Evolutionary conservation across 2,329 filamentous ascomycete genomes (phyloP), one percentile per base, ranked within the genome.

Genomic region (Aspergillus aculeatinus): DNA sequence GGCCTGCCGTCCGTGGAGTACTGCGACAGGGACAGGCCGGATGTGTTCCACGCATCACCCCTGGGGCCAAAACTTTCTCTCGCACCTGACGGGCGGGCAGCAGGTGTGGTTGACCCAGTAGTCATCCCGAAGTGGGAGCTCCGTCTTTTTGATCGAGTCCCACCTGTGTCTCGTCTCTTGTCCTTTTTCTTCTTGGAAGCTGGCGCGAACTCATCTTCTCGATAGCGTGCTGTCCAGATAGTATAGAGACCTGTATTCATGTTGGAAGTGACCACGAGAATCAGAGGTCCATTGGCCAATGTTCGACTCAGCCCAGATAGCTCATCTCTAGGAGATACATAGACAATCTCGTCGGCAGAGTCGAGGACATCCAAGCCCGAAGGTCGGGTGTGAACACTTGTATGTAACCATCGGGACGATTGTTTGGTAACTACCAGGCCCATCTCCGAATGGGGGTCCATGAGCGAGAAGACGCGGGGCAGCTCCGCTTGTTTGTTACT

Each of bases 391-490:
- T 57, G 66, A 29, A 69, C 56, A 49, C 68, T 69, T 48, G 68
- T 69, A 33, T 73, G 67, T 27, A 72, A 50, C 57, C 68, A 68
- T 50, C 69, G 71, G n/a, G 74, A 72, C 62, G 74, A 65, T 48
- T 75, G 70, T 65, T 65, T 80, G 69, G 85, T 85, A 16, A 95
- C 90, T 19, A 97, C 87, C 48, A 96, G 79, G 1, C 93, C 94
- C 68, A 97, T 83, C 67, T 97, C 93, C 3, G 91, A 85, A 59
- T 97, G 80, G 2, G 94, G 94, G 70, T 96, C 91, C 3, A 89
- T 92, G 51, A 99, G 81, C 27, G 89, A 91, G 65, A 96, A 93
- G 0, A 97, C 79, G 31, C 91, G 58, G 77, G 83, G 63, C 84
- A 77, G 27, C 80, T 84, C 62, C 84, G 78, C 7, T 79, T 79